Conservation (phyloP, 2,329 filamentous ascomycete species). For the Didymella keratinophila region DNA sequence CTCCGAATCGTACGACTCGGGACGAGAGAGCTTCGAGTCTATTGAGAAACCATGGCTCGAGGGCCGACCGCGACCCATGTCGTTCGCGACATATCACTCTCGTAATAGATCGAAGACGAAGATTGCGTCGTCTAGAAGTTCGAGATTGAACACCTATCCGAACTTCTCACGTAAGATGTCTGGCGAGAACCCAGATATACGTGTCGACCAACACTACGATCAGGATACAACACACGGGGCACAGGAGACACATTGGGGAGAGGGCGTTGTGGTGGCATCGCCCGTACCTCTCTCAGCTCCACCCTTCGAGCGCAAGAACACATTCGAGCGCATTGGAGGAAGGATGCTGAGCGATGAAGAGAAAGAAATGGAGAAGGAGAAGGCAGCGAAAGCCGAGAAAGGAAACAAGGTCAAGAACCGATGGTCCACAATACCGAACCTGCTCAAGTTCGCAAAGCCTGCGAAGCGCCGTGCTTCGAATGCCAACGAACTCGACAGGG, state of each 20-base stretch:
- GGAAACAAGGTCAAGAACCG: conserved; percentile 28
- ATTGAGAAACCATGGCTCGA: conserved; percentile 30
- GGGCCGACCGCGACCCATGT: conserved; percentile 34
- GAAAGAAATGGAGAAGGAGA: conserved; percentile 23
- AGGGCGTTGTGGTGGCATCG: conserved; percentile 26
- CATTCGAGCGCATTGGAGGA: conserved; percentile 10
- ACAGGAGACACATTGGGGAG: conserved; percentile 20
- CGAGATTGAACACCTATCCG: conserved; percentile 36
- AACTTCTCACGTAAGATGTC: conserved; percentile 37
- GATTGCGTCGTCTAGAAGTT: conserved; percentile 42
- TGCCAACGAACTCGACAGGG: conserved; percentile 16
- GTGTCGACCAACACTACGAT: conserved; percentile 33
- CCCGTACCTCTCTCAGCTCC: conserved; percentile 29
- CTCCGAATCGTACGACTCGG: conserved; percentile 15
- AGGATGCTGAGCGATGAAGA: conserved; percentile 22
- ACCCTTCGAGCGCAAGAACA: conserved; percentile 17
- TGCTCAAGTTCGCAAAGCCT: conserved; percentile 30
- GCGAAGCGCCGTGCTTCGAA: conserved; percentile 17
- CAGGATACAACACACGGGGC: conserved; percentile 29
- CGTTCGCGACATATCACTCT: conserved; percentile 36
- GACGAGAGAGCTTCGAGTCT: conserved; percentile 23
- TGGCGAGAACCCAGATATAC: conserved; percentile 24
- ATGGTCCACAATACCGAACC: conserved; percentile 37
- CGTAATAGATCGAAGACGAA: conserved; percentile 37
- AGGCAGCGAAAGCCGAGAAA: conserved; percentile 26